A percentile compares a stretch with the other conserved stretches of the same genome.
Conservation (phyloP, 2,329 filamentous ascomycete species). For the Sporothrix phasma region DNA sequence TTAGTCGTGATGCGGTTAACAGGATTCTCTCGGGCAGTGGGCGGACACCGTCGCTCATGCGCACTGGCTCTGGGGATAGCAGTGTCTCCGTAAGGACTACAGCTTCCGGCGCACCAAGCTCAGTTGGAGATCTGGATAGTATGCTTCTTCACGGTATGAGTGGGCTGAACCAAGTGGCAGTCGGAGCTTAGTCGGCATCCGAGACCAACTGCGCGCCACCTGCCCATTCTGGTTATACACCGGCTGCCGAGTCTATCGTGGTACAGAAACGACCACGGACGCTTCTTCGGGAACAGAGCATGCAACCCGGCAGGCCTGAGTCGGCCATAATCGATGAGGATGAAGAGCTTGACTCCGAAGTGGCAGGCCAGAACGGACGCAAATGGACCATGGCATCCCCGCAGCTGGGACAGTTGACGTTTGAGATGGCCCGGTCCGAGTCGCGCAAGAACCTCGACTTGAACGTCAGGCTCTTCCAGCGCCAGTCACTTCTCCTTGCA, state of each 20-base stretch:
- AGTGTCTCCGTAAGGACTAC: background rate
- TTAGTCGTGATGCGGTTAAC: background rate
- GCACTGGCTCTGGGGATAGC: conserved; percentile 9
- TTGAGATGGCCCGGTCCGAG: conserved; percentile 16
- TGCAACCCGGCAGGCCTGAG: background rate
- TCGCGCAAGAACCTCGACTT: conserved; percentile 17
- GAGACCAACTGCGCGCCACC: background rate
- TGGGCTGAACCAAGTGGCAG: background rate
- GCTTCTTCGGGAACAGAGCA: conserved; percentile 6
- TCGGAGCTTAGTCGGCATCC: conserved; percentile 13
- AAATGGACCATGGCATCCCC: conserved; percentile 5
- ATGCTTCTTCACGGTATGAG: background rate
- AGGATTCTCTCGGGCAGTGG: background rate
- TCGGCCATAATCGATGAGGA: background rate
- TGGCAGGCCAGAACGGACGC: background rate
- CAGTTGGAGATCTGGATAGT: background rate
- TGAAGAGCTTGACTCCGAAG: background rate
- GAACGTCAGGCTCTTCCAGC: conserved; percentile 17
- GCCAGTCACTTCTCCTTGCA: conserved; percentile 17
- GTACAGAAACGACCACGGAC: background rate
- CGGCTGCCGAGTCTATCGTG: background rate
- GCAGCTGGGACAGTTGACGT: conserved; percentile 15
- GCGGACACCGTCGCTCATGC: background rate
- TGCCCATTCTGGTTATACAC: background rate
- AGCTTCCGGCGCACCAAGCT: background rate